Evolutionary conservation across 805 yeast genomes (phyloP), one percentile per base, ranked within the genome.

Genomic region (Ogataea populi-albae): DNA sequence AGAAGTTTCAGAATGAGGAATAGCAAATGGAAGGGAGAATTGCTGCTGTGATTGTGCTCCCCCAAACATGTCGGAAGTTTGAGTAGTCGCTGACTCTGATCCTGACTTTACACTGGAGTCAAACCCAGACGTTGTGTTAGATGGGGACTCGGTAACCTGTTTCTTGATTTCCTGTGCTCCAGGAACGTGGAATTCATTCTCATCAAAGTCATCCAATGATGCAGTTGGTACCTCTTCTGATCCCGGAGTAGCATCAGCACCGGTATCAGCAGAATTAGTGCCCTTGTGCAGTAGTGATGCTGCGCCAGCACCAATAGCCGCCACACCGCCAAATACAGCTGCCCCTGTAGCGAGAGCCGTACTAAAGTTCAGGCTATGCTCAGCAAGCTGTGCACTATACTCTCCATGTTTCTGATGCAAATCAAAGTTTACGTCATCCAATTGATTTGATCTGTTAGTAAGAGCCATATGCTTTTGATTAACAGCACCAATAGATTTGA

Each of bases 1-100:
- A 0, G 96, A 87, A 0, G 96, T 85, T 25, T 84, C 75, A 0
- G 95, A 85, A 40, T 81, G 84, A 2, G 94, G 85, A 50, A 93
- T 68, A 23, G 61, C 64, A 54, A 75, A 62, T 38, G 70, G 77
- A 40, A 54, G 48, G 3, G 52, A 43, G 35, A 55, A 55, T 30
- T 44, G 56, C 33, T 47, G 56, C 30, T 45, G 54, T 7, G 51
- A 37, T 32, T 43, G 48, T 11, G 37, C 16, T 11, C 40, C 35
- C n/a, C 43, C 54, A 29, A 38, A 46, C 57, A 64, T 70, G 15
- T 72, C 79, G 0, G 78, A 71, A 27, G 63, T 65, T 30, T 29
- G 79, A 57, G 34, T 71, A 15, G 69, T 61, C 1, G 75, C 74
- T 1, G 79, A 72, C 35, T 69, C 62, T 2, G 59, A 43, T 4